phyloP scores from a whole-genome alignment of 1,284 basidiomycete genomes.

The Ceratobasidium sp. region DNA sequence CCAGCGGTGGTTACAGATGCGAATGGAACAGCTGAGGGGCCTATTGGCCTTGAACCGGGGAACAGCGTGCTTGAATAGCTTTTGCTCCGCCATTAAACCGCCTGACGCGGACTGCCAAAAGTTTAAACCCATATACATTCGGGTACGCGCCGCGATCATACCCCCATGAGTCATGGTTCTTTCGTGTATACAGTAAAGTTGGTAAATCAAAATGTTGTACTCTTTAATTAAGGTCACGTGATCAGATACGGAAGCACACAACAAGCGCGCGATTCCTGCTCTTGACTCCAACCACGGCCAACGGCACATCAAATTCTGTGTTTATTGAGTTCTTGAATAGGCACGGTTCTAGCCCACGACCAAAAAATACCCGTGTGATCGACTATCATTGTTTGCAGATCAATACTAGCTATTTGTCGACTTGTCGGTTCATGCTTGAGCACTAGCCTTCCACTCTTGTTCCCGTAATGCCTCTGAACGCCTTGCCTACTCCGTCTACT shows the following conservation, averaged over 20 bases:
- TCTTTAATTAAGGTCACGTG: slow-evolving; percentile 34
- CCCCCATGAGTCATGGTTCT: neutral
- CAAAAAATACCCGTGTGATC: neutral
- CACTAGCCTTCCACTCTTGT: slow-evolving; percentile 4
- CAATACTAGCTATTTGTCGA: neutral
- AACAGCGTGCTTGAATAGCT: too few species aligned
- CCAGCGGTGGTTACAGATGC: too few species aligned
- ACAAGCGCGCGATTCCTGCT: slow-evolving; percentile 40
- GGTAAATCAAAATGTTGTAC: slow-evolving; percentile 11
- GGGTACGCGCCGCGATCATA: neutral
- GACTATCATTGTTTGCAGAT: neutral
- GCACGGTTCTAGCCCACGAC: neutral
- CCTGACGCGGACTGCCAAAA: too few species aligned
- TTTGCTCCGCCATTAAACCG: too few species aligned
- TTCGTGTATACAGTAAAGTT: neutral
- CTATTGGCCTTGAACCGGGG: too few species aligned
- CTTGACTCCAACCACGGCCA: slow-evolving; percentile 35
- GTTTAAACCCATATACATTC: too few species aligned
- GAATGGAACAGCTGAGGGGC: too few species aligned
- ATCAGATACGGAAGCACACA: slow-evolving; percentile 31
- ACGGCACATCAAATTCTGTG: slow-evolving; percentile 17
- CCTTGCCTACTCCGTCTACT: slow-evolving; percentile 20
- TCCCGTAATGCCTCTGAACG: slow-evolving; percentile 28
- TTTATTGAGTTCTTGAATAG: slow-evolving; percentile 1
- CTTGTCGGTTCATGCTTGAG: slow-evolving; percentile 36